These are phyloP conservation scores for Metschnikowia proteae DNA, from an alignment of 805 yeast genomes.

Conservation along the genomic window DNA sequence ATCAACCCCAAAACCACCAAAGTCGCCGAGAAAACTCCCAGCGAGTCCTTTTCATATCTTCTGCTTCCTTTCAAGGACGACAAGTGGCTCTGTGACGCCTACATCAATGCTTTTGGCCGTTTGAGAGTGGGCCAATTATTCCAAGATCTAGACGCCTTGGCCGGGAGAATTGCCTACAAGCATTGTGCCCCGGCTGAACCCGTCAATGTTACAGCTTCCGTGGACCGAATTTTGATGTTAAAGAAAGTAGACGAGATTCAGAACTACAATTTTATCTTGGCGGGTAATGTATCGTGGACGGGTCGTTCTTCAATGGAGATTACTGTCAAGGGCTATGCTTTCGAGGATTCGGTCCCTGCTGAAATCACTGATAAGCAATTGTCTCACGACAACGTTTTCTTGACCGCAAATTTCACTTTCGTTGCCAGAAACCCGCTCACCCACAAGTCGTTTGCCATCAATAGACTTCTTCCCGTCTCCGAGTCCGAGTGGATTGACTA, in stretches of 20 bases:
- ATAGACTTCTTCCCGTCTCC: conserved; percentile 69
- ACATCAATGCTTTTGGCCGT: conserved; percentile 88
- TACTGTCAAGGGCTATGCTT: conserved; percentile 81
- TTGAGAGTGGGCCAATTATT: conserved; percentile 88
- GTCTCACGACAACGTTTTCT: conserved; percentile 63
- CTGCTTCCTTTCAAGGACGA: conserved; percentile 82
- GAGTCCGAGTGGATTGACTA: conserved; percentile 80
- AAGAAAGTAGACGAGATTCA: conserved; percentile 76
- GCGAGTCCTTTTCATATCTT: conserved; percentile 70
- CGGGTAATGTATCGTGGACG: conserved; percentile 93
- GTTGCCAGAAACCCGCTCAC: conserved; percentile 94
- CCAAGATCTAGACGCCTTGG: conserved; percentile 90
- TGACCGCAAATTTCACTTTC: conserved; percentile 90
- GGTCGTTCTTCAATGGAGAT: conserved; percentile 96
- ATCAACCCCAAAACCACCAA: conserved; percentile 67
- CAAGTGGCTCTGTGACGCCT: conserved; percentile 76
- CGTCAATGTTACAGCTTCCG: conserved; percentile 92
- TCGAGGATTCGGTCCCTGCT: conserved; percentile 51
- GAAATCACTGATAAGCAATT: conserved; percentile 55
- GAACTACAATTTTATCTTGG: conserved; percentile 71
- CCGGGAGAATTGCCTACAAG: conserved; percentile 89
- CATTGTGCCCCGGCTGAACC: conserved; percentile 97
- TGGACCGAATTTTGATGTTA: conserved; percentile 84
- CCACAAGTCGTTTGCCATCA: conserved; percentile 85
- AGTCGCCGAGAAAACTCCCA: conserved; percentile 68